Evolutionary conservation across 305 asterid species (phyloP), one percentile per base, ranked within the genome.

Genomic region (Caryopteris hybrid): DNA sequence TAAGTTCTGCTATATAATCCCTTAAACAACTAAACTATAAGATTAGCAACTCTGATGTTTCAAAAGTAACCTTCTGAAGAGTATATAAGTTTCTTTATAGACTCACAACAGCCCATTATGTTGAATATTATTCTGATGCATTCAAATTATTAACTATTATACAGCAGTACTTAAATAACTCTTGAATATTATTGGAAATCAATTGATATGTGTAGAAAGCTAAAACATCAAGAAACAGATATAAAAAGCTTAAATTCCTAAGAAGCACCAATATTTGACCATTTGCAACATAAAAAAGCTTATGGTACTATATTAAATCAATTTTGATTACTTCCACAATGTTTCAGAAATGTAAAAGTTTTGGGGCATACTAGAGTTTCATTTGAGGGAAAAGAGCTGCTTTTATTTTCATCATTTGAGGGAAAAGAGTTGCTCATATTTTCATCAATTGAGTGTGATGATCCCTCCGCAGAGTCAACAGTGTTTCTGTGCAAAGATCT

Each of bases 381-480:
- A 70, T 39, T 69, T 56, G 78, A 70, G 12, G 74, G 64, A 33
- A 64, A 36, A 50, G 33, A 55, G 68, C 71, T 71, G 67, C 72
- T 76, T 54, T 36, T 39, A 13, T 27, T 74, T 68, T 74, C 84
- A 51, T 56, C 79, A 23, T 61, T 18, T 7, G n/a, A n/a, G n/a
- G n/a, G n/a, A n/a, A n/a, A n/a, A n/a, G n/a, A n/a, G n/a, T n/a
- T n/a, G n/a, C 72, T 76, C 58, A 41, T 39, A 13, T 21, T 74
- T 69, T 74, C 84, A 51, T 56, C 79, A 23, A 52, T 18, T 55
- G 78, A 69, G 53, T 70, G 64, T 21, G 71, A 47, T 42, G 72
- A 64, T 72, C 71, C 81, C 71, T 21, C 79, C 48, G 47, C 79
- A 60, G 77, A 60, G 63, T 57, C 81, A 46, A 52, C 61, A 17